These are phyloP conservation scores for Salvia hispanica DNA, from an alignment of 257 asterid genomes.

Conservation along the genomic window DNA sequence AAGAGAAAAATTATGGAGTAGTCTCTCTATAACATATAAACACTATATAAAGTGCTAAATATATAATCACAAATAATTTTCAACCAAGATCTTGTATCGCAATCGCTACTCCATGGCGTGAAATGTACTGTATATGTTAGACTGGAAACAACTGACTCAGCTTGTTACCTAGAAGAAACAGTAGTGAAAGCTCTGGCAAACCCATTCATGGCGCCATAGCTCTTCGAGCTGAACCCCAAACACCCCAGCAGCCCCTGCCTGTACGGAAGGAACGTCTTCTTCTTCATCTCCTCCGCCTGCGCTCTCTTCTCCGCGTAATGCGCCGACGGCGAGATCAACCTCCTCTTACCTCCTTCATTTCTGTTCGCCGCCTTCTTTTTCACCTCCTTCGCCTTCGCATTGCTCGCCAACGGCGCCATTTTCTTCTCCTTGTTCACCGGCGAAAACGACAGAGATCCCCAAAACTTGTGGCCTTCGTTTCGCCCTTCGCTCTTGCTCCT, in stretches of 20 bases:
- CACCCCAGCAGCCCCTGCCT: conserved; percentile 74
- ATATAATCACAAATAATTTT: conserved; percentile 9
- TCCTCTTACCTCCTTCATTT: conserved; percentile 44
- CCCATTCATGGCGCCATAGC: conserved; percentile 86
- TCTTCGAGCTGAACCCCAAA: conserved; percentile 74
- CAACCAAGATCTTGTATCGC: neutral
- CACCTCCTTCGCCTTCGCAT: conserved; percentile 32
- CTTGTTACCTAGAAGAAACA: conserved; percentile 56
- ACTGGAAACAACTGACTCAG: too few relatives aligned
- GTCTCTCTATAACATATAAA: too few relatives aligned
- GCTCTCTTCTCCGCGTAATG: conserved; percentile 81
- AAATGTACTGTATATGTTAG: neutral
- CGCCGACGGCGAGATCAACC: conserved; percentile 56
- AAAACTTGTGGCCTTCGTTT: conserved; percentile 57
- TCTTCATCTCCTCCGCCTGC: conserved; percentile 88
- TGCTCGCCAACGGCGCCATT: conserved; percentile 37
- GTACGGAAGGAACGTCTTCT: conserved; percentile 73
- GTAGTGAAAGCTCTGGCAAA: conserved; percentile 70
- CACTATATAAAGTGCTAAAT: neutral
- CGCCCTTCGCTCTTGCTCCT: conserved; percentile 94
- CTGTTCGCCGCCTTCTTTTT: conserved; percentile 47
- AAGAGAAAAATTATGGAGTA: too few relatives aligned
- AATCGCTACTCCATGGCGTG: neutral
- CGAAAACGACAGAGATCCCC: conserved; percentile 62
- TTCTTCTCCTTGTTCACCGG: conserved; percentile 54